Evolutionary conservation across 805 yeast genomes (phyloP), one percentile per base, ranked within the genome.

Genomic region (Schwanniomyces occidentalis): DNA sequence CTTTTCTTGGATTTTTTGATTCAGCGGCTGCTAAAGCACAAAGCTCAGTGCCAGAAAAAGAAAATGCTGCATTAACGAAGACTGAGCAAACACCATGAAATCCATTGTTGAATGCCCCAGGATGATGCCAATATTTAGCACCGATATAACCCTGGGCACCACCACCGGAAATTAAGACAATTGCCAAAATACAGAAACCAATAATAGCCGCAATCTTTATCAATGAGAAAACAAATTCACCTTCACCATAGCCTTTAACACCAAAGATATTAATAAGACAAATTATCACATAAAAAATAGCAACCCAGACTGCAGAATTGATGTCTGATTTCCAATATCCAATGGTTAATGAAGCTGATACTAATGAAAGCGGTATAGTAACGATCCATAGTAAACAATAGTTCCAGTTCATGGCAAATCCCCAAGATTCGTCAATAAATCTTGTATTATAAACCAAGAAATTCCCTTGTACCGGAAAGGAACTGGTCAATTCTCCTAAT

Each of bases 391-490:
- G 58, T 16, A 63, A 24, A 6, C 67, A 65, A 38, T 63, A 63
- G 41, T 61, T 30, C 66, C 75, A 71, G 38, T 78, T 78, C 51
- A 69, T 63, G 7, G 82, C 80, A 50, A 77, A 80, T 20, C 83
- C 85, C 65, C 76, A 73, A 6, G 81, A 75, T 10, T 72, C 71
- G 45, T 80, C 82, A 37, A 80, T 60, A 47, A 79, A 78, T 44
- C 76, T 62, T 10, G 79, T 63, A 7, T 80, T 73, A 53, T 74
- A 80, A 13, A 81, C 73, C 27, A 77, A 70, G 46, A 79, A 80
- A 6, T 83, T 79, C 54, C 85, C 85, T 6, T 82, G 69, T 14
- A 78, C 70, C 8, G 85, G 85, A 54, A 73, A 77, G 3, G 78
- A 65, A 24, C 78, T 76, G 19, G 81, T 76, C 40, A 79, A 42